Base-by-base conservation (phyloP, 257 asterid species). In the Salvia rosmarinus region DNA sequence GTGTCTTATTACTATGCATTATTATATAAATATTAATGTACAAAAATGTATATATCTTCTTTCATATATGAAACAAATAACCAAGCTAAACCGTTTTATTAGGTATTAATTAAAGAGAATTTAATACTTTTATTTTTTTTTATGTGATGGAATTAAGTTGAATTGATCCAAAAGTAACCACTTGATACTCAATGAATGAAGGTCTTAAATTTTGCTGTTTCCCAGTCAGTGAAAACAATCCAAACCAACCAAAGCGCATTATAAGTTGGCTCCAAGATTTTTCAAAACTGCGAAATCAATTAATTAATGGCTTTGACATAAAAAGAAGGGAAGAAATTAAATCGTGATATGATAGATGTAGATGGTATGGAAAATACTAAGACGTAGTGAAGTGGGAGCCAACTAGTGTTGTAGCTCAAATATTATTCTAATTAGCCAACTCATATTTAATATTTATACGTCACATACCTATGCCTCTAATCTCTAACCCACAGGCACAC, bases 321-420 rank as follows among this genome's bases (percentile, higher is more conserved):
- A 61, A 79, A 79, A 79, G 84, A 80, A 80, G 81, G 74, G 79
- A 30, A 62, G 14, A 59, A 47, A 76, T 72, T 73, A 47, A 75
- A 75, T 59, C 50, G 4, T 76, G 84, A 80, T 71, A 71, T 67
- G 84, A 80, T 80, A 55, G 84, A 76, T 75, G 74, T 70, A 46
- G 78, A 72, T n/a, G n/a, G n/a, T n/a, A n/a, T n/a, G n/a, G n/a
- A n/a, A n/a, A n/a, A n/a, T n/a, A n/a, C n/a, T n/a, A n/a, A n/a
- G n/a, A n/a, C n/a, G n/a, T n/a, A n/a, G n/a, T n/a, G n/a, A n/a
- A n/a, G n/a, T n/a, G n/a, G n/a, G n/a, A n/a, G n/a, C n/a, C n/a
- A n/a, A n/a, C n/a, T n/a, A n/a, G n/a, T n/a, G n/a, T n/a, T n/a
- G n/a, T n/a, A n/a, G n/a, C n/a, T 10, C 9, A 49, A 23, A 60